Percentiles rank a stretch among this genome's conserved stretches.
These are phyloP conservation scores for Cryphonectria radicalis DNA, from an alignment of 2,329 filamentous ascomycete species.

Conservation along the genomic window DNA sequence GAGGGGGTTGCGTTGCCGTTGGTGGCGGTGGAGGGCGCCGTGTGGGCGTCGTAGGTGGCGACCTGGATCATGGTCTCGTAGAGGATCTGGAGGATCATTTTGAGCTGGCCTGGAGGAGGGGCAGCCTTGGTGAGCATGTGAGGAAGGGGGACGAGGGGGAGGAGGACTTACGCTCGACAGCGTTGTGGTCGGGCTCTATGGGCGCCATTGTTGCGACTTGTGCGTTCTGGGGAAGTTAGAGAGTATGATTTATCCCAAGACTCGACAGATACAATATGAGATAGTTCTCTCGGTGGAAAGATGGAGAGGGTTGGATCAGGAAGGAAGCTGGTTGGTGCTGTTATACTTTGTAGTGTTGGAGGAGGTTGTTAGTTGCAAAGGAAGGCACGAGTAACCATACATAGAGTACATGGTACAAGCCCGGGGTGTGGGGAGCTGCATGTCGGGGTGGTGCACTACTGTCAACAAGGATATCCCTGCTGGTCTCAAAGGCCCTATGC, in stretches of 20 bases:
- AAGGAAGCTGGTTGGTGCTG: neutral
- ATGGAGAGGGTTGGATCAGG: neutral
- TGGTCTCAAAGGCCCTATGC: neutral
- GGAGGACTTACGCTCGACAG: slow-evolving; percentile 33
- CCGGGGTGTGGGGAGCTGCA: neutral
- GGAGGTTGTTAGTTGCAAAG: neutral
- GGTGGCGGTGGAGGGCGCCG: slow-evolving; percentile 37
- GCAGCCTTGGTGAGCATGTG: neutral
- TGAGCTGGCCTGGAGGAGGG: slow-evolving; percentile 54
- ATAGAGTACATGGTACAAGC: neutral
- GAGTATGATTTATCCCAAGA: neutral
- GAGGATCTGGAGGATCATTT: slow-evolving; percentile 66
- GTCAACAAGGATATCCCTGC: neutral
- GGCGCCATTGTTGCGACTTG: slow-evolving; percentile 33
- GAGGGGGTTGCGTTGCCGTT: slow-evolving; percentile 60
- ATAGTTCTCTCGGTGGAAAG: neutral
- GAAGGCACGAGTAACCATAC: neutral
- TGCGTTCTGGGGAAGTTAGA: neutral
- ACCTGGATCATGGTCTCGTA: slow-evolving; percentile 68
- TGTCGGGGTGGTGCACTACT: neutral
- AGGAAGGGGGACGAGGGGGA: too few species aligned
- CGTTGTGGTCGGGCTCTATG: slow-evolving; percentile 34
- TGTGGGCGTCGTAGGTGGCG: slow-evolving; percentile 60
- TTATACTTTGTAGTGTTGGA: neutral
- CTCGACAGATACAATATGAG: neutral